Percentiles rank a stretch among this genome's conserved stretches.
phyloP scores from a whole-genome alignment of 192 early-diverging fungal species.

The Linnemannia schmuckeri region DNA sequence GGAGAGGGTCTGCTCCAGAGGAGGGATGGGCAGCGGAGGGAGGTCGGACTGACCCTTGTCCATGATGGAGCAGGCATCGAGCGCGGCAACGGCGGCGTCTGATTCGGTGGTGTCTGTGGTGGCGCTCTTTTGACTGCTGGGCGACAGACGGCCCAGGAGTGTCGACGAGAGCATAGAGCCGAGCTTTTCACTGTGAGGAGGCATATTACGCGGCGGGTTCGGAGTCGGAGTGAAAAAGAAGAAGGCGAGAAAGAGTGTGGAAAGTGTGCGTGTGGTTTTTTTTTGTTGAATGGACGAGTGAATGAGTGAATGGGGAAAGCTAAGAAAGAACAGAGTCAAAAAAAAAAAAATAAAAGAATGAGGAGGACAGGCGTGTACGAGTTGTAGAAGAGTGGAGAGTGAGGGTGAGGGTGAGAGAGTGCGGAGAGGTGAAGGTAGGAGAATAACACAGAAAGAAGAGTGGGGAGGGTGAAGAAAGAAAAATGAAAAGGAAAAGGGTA shows the following conservation, averaged over 20 bases:
- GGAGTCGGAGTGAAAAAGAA: neutral
- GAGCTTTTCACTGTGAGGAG: conserved; percentile 6
- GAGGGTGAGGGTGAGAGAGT: neutral
- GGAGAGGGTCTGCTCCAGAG: conserved; percentile 65
- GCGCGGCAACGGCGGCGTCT: neutral
- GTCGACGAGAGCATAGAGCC: neutral
- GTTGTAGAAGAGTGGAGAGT: conserved; percentile 3
- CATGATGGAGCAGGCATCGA: conserved; percentile 30
- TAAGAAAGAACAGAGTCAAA: neutral
- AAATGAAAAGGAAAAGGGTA: neutral
- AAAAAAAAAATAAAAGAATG: neutral
- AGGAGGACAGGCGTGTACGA: neutral
- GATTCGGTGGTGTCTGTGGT: neutral
- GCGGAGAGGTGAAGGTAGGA: neutral
- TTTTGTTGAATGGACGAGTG: neutral
- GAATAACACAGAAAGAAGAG: neutral
- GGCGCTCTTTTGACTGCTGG: neutral
- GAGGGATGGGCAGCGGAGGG: conserved; percentile 66
- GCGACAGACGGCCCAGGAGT: neutral
- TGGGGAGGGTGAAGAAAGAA: neutral
- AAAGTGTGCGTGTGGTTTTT: neutral
- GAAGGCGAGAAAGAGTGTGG: conserved; percentile 4
- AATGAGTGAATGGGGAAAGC: neutral
- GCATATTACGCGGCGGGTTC: neutral
- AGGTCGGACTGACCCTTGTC: conserved; percentile 53